phyloP scores from a whole-genome alignment of 2,329 filamentous ascomycete species.

The Neoarthrinium moseri region DNA sequence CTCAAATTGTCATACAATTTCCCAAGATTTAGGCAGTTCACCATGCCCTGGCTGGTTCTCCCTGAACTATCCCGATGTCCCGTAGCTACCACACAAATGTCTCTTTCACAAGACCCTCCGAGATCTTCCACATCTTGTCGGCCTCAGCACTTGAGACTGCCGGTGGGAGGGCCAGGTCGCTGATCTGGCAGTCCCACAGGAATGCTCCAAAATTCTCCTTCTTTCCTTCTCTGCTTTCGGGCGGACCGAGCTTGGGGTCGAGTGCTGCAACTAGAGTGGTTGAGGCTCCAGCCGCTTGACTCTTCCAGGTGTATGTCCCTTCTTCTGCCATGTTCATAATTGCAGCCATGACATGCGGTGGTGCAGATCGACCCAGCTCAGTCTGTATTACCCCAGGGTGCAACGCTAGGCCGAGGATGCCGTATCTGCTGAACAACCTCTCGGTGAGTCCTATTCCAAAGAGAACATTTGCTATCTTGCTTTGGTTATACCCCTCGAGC shows the following conservation, averaged over 20 bases:
- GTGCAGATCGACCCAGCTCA: slow-evolving; percentile 24
- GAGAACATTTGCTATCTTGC: slow-evolving; percentile 34
- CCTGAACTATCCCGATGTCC: neutral
- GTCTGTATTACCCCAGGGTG: slow-evolving; percentile 33
- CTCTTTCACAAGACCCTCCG: slow-evolving; percentile 32
- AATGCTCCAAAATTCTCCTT: slow-evolving; percentile 31
- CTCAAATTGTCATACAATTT: neutral
- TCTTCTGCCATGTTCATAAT: slow-evolving; percentile 21
- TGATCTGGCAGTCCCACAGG: slow-evolving; percentile 32
- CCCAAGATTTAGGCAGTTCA: neutral
- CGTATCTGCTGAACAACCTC: slow-evolving; percentile 29
- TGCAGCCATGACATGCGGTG: slow-evolving; percentile 12
- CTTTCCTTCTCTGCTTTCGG: slow-evolving; percentile 16
- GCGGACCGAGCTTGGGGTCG: slow-evolving; percentile 33
- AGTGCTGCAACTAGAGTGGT: slow-evolving; percentile 42
- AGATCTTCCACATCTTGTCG: slow-evolving; percentile 34
- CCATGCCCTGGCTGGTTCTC: neutral
- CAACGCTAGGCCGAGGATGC: slow-evolving; percentile 28
- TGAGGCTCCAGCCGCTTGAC: slow-evolving; percentile 37
- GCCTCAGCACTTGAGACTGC: slow-evolving; percentile 27
- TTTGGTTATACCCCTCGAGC: slow-evolving; percentile 30
- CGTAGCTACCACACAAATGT: slow-evolving; percentile 26
- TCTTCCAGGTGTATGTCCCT: slow-evolving; percentile 23
- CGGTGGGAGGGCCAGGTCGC: slow-evolving; percentile 17
- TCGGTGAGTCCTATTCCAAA: slow-evolving; percentile 25